Base-by-base conservation (phyloP, 2,329 filamentous ascomycete genomes). In the Colletotrichum zoysiae region DNA sequence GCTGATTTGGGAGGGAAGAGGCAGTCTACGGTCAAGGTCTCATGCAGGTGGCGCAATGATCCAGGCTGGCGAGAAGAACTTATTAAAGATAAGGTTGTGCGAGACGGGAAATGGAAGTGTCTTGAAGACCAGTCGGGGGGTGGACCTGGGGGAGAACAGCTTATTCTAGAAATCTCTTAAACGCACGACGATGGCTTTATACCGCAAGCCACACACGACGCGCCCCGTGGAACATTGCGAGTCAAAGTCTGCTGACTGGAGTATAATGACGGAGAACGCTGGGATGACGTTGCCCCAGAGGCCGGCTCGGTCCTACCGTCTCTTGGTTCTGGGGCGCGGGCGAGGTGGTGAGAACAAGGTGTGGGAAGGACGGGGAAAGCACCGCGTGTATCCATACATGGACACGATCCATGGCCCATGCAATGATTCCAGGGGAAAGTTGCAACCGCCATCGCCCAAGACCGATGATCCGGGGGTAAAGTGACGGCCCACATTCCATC, bases 201-300 rank as follows among this genome's bases (percentile, higher is more conserved):
- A 69, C 65, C 38, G 59, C 65, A 69, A n/a, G 59, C 65, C 65
- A 50, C 40, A 30, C 60, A 55, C 33, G 44, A 59, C 26, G n/a
- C 23, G 35, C 8, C 26, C 6, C 50, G 11, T 40, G 38, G 58
- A 42, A n/a, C 26, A 59, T 30, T 23, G 30, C 26, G 23, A 62
- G 69, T 71, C 65, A 35, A 44, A n/a, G 33, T 56, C 53, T 56
- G 53, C 69, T 69, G 69, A 69, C 65, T 33, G 2, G 30, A 35
- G 16, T 26, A 53, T 20, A 58, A 18, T 26, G 46, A 71, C 35
- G 30, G 33, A 48, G 46, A 71, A 69, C 46, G 59, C 53, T 64
- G 48, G 44, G 48, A 71, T 71, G 69, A 69, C 69, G 69, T 69
- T 69, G 46, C 51, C 69, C 69, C 65, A 71, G 69, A 44, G 30